phyloP scores from a whole-genome alignment of 139 green algal genomes.

The Coelastrella sp. region DNA sequence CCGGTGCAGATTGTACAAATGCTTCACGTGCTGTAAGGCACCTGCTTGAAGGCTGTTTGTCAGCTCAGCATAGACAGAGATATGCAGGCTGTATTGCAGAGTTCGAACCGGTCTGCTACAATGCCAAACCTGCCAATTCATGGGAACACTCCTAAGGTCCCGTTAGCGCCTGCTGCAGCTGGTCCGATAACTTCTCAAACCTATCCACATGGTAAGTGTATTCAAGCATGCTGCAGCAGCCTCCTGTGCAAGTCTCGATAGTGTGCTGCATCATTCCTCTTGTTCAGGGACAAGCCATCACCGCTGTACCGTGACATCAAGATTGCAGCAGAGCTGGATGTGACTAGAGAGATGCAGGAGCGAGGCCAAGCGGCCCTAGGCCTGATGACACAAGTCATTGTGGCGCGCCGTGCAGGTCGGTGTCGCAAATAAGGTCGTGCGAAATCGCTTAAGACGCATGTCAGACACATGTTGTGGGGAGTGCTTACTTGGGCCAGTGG shows the following conservation, averaged over 20 bases:
- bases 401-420: neutral
- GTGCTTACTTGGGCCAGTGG: neutral
- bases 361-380: neutral
- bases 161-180: too few species aligned
- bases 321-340: neutral
- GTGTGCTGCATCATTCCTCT: too few species aligned
- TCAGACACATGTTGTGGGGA: too few species aligned
- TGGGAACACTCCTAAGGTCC: too few species aligned
- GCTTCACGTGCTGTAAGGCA: too few species aligned
- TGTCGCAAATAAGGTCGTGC: neutral
- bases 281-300: neutral
- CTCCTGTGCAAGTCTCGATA: neutral
- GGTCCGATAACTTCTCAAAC: too few species aligned
- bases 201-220: neutral
- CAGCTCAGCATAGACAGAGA: too few species aligned
- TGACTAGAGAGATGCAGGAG: neutral
- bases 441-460: neutral
- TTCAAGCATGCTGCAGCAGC: neutral
- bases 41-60: too few species aligned
- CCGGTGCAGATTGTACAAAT: too few species aligned
- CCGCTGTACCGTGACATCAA: constrained; percentile 11
- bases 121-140: too few species aligned
- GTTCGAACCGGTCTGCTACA: too few species aligned
- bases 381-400: constrained; percentile 9
- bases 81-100: too few species aligned